These are phyloP conservation scores for Ceratobasidium sp. DNA, from an alignment of 1,284 basidiomycete species.

Conservation along the genomic window DNA sequence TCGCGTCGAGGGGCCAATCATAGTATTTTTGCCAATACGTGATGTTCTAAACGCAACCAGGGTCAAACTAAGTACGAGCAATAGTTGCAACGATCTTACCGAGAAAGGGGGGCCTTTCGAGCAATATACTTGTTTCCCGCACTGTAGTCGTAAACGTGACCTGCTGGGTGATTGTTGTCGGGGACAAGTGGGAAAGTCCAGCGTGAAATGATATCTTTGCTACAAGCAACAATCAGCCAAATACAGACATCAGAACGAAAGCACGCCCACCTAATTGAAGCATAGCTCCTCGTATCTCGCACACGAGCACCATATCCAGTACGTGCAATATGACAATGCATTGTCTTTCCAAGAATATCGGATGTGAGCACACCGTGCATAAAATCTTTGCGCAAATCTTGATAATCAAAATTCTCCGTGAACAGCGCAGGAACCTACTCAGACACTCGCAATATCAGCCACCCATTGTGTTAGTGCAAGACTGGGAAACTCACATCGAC, in stretches of 20 bases:
- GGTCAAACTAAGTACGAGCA: slow-evolving; percentile 49
- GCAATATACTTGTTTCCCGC: slow-evolving; percentile 88
- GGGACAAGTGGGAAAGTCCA: slow-evolving; percentile 97
- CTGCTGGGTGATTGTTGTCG: slow-evolving; percentile 88
- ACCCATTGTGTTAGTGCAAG: slow-evolving; percentile 15
- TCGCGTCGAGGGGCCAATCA: slow-evolving; percentile 76
- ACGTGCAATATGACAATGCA: slow-evolving; percentile 85
- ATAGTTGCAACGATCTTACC: slow-evolving; percentile 57
- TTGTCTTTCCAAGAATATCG: slow-evolving; percentile 94
- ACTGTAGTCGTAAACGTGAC: slow-evolving; percentile 80
- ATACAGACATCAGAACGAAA: slow-evolving; percentile 25
- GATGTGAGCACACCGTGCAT: slow-evolving; percentile 96
- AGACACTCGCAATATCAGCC: slow-evolving; percentile 21
- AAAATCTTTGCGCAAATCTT: slow-evolving; percentile 89
- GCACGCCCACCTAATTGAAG: slow-evolving; percentile 72
- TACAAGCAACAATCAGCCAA: slow-evolving; percentile 48
- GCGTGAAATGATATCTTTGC: slow-evolving; percentile 88
- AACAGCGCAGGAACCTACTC: slow-evolving; percentile 90
- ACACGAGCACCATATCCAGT: slow-evolving; percentile 90
- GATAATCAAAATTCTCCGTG: slow-evolving; percentile 99
- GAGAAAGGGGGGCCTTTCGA: slow-evolving; percentile 73
- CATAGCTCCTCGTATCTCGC: slow-evolving; percentile 88
- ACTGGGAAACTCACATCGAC: slow-evolving; percentile 68
- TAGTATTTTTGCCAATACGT: slow-evolving; percentile 80
- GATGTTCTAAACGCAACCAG: slow-evolving; percentile 60